Evolutionary conservation across 352 stramenopile genomes (phyloP).

Genomic region (Globisporangium nagaii): DNA sequence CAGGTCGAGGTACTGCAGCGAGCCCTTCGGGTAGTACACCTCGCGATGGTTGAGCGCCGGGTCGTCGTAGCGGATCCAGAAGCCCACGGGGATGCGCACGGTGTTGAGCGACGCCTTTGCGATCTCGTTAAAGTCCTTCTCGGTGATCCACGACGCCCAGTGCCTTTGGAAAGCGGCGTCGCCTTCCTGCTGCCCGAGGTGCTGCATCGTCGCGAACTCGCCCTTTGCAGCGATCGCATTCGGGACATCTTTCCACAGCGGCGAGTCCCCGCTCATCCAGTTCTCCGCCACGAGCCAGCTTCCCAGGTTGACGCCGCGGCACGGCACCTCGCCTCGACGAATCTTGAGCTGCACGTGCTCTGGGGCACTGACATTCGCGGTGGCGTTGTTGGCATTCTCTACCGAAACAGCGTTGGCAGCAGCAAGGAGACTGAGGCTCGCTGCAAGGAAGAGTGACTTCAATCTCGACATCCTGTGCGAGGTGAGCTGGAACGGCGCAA

Average conservation of each 20-base stretch:
- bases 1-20: conserved; percentile 46
- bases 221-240: conserved; percentile 3
- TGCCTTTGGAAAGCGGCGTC: conserved; percentile 18
- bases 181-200: conserved; percentile 13
- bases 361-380: too few relatives aligned
- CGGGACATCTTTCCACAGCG: conserved; percentile 12
- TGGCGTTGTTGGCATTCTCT: background rate
- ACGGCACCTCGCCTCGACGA: conserved; percentile 12
- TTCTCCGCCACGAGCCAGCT: conserved; percentile 24
- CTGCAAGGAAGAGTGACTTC: background rate
- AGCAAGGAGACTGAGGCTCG: background rate
- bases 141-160: conserved; percentile 21
- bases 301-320: conserved; percentile 24
- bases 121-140: conserved; percentile 24
- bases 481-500: background rate
- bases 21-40: conserved; percentile 15
- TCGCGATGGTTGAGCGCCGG: conserved; percentile 3
- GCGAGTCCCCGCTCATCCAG: conserved; percentile 19
- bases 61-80: conserved; percentile 34
- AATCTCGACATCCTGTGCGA: background rate
- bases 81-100: conserved; percentile 35
- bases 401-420: background rate
- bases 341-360: conserved; percentile 24
- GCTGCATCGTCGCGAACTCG: conserved; percentile 23
- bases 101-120: conserved; percentile 29